Percentiles rank a stretch among this genome's conserved stretches.
phyloP scores from a whole-genome alignment of 2,329 filamentous ascomycete genomes.

The Cytospora chrysosperma region DNA sequence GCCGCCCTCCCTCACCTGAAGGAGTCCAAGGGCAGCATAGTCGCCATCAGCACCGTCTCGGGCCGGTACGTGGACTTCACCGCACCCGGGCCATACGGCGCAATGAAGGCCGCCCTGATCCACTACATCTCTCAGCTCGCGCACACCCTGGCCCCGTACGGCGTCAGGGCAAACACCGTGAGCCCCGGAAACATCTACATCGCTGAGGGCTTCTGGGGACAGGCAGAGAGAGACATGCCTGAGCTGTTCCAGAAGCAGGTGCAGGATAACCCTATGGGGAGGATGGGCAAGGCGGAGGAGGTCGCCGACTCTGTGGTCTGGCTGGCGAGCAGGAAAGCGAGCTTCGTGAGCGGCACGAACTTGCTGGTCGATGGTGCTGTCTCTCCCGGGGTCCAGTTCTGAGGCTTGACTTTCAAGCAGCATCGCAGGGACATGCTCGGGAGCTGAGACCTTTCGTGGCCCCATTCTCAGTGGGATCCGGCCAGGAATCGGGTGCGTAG shows the following conservation, averaged over 20 bases:
- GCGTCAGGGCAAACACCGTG: slow-evolving; percentile 37
- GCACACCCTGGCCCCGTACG: slow-evolving; percentile 34
- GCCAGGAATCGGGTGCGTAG: not conserved
- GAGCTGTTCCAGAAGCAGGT: slow-evolving; percentile 31
- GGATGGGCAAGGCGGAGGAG: slow-evolving; percentile 27
- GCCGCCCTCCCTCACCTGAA: slow-evolving; percentile 36
- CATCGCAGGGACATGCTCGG: not conserved
- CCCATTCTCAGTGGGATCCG: not conserved
- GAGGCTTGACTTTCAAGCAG: not conserved
- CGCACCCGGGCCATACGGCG: slow-evolving; percentile 36
- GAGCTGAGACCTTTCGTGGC: not conserved
- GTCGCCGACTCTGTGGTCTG: slow-evolving; percentile 27
- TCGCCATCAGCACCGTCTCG: slow-evolving; percentile 37
- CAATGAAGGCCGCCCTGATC: slow-evolving; percentile 37
- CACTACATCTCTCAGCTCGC: slow-evolving; percentile 38
- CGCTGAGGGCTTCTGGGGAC: slow-evolving; percentile 36
- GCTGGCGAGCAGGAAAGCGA: slow-evolving; percentile 26
- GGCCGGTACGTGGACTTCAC: slow-evolving; percentile 39
- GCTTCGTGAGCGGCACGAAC: slow-evolving; percentile 25
- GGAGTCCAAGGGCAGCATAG: slow-evolving; percentile 34
- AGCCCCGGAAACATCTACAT: slow-evolving; percentile 39
- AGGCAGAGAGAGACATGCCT: slow-evolving; percentile 32
- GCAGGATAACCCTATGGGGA: slow-evolving; percentile 24
- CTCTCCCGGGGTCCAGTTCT: slow-evolving; percentile 25
- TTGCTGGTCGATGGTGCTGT: slow-evolving; percentile 27